These are phyloP conservation scores for Phytophthora cajani DNA, from an alignment of 352 stramenopile genomes.

Conservation along the genomic window DNA sequence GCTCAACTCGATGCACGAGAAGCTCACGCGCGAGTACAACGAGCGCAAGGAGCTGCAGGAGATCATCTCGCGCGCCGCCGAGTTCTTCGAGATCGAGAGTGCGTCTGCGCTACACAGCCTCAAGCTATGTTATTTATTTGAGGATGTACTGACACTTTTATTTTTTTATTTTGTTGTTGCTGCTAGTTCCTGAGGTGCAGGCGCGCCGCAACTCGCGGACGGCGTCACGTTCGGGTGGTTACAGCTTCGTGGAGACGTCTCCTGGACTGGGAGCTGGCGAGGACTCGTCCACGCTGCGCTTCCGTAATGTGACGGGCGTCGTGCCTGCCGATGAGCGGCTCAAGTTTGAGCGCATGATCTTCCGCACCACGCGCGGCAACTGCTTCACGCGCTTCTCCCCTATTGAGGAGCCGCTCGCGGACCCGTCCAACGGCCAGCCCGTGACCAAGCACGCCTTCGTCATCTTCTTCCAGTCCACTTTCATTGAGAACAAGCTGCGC, in stretches of 20 bases:
- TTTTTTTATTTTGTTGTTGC: constrained; percentile 12
- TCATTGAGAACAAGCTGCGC: constrained; percentile 98
- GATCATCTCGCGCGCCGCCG: constrained; percentile 76
- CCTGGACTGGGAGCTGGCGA: constrained; percentile 27
- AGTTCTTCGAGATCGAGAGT: constrained; percentile 90
- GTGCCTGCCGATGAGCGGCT: constrained; percentile 93
- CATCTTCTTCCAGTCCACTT: constrained; percentile 97
- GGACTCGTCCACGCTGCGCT: constrained; percentile 77
- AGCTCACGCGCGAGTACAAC: constrained; percentile 98
- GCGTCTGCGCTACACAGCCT: constrained; percentile 13
- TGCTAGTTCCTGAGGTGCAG: constrained; percentile 60
- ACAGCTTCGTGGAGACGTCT: constrained; percentile 53
- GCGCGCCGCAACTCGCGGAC: constrained; percentile 62
- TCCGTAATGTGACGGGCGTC: constrained; percentile 95
- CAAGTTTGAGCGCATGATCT: constrained; percentile 99
- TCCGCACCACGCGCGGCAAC: constrained; percentile 98
- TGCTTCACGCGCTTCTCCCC: constrained; percentile 97
- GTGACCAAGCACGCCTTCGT: constrained; percentile 92
- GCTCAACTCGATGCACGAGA: constrained; percentile 98
- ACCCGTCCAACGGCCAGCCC: constrained; percentile 88
- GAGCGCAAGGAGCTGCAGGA: constrained; percentile 91
- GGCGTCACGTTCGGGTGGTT: constrained; percentile 57
- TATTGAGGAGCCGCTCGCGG: constrained; percentile 92
- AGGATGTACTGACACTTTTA: constrained; percentile 5
- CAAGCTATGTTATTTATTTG: neutral